These are phyloP conservation scores for Cicer chorassanicum DNA, from an alignment of 306 rosid genomes.

Conservation along the genomic window DNA sequence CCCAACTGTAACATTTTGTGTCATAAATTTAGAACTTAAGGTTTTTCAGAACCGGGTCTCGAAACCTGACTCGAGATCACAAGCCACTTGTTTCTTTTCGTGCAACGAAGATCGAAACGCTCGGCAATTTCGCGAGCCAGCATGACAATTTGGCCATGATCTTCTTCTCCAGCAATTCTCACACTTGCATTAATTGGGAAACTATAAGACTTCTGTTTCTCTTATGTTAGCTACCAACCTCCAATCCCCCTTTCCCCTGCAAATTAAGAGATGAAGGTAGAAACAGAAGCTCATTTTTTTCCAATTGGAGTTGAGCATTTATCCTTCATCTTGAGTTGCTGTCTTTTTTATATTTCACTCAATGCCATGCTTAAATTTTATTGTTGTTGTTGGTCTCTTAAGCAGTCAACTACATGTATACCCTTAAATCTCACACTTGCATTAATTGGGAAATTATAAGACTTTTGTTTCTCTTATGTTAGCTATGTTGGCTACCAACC, in stretches of 20 bases:
- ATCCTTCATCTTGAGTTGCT: constrained; percentile 4
- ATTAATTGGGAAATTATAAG: neutral
- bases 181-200: neutral
- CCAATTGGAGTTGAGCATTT: neutral
- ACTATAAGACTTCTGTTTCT: neutral
- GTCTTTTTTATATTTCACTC: constrained; percentile 2
- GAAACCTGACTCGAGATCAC: no score
- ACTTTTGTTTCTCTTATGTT: constrained; percentile 3
- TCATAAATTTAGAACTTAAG: no score
- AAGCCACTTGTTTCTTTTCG: no score
- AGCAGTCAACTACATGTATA: constrained; percentile 1
- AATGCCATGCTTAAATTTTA: neutral
- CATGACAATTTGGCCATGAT: no score
- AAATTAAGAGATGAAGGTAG: neutral
- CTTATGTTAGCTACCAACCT: constrained; percentile 4
- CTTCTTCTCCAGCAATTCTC: neutral
- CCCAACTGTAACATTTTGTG: no score
- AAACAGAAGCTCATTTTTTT: neutral
- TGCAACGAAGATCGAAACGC: no score
- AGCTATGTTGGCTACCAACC: constrained; percentile 17
- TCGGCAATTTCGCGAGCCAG: no score
- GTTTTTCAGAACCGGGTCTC: no score
- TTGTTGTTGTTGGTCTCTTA: neutral
- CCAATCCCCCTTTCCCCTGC: constrained; percentile 2
- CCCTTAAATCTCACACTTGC: constrained; percentile 1